These are phyloP conservation scores for Annulohypoxylon bovei DNA, from an alignment of 495 filamentous ascomycete species.

Conservation along the genomic window DNA sequence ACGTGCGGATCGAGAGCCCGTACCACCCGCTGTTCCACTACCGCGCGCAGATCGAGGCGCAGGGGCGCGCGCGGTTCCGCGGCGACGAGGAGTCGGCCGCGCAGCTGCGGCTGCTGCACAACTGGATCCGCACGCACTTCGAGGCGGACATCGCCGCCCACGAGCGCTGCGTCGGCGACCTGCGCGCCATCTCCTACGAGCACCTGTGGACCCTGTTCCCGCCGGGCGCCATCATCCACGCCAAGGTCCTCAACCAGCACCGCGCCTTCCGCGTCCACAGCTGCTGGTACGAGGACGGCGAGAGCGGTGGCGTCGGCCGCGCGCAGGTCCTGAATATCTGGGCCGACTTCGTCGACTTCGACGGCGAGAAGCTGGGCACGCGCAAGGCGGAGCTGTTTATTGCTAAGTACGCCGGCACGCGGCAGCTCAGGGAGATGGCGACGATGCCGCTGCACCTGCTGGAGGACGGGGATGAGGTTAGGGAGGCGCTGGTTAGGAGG, in stretches of 20 bases:
- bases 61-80: constrained; percentile 44
- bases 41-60: constrained; percentile 41
- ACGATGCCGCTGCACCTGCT: constrained; percentile 44
- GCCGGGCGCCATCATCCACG: constrained; percentile 40
- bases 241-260: constrained; percentile 39
- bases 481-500: constrained; percentile 39
- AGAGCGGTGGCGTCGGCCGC: too few relatives aligned
- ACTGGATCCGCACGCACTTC: constrained; percentile 50
- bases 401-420: constrained; percentile 42
- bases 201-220: constrained; percentile 52
- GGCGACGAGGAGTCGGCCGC: constrained; percentile 42
- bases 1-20: constrained; percentile 47
- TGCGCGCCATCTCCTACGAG: constrained; percentile 48
- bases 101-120: constrained; percentile 46
- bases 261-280: constrained; percentile 45
- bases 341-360: constrained; percentile 46
- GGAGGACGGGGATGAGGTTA: constrained; percentile 33
- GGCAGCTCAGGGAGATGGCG: constrained; percentile 40
- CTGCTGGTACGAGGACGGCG: constrained; percentile 36
- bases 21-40: constrained; percentile 49
- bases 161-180: constrained; percentile 38
- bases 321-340: constrained; percentile 23
- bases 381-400: constrained; percentile 33
- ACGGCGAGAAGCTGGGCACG: constrained; percentile 47
- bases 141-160: constrained; percentile 47